Percentiles rank a stretch among this genome's conserved stretches.
These are phyloP conservation scores for Diaporthe amygdali DNA, from an alignment of 2,329 filamentous ascomycete genomes.

Conservation along the genomic window DNA sequence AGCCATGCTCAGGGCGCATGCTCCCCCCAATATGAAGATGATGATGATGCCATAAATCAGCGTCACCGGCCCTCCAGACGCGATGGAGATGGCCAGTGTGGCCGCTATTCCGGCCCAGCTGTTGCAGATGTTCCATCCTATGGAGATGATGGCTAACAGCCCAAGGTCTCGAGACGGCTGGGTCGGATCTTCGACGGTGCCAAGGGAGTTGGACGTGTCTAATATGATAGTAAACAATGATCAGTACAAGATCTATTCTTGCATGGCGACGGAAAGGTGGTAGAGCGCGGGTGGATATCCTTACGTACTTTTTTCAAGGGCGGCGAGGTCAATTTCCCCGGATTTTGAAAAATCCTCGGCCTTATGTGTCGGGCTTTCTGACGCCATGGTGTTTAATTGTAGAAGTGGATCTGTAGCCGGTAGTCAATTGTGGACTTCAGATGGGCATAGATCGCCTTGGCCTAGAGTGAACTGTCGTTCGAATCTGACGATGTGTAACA, in stretches of 20 bases:
- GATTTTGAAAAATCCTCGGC: background rate
- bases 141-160: conserved; percentile 21
- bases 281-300: conserved; percentile 27
- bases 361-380: background rate
- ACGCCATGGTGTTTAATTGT: background rate
- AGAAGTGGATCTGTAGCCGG: background rate
- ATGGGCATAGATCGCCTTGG: background rate
- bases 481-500: background rate
- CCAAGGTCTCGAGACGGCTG: conserved; percentile 15
- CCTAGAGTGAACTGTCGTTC: background rate
- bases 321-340: background rate
- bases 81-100: conserved; percentile 29
- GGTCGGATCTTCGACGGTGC: conserved; percentile 5
- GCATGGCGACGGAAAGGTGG: background rate
- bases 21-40: conserved; percentile 32
- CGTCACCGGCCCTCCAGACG: conserved; percentile 23
- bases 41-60: conserved; percentile 37
- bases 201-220: conserved; percentile 16
- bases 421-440: background rate
- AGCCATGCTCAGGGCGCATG: conserved; percentile 37
- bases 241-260: background rate
- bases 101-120: conserved; percentile 33
- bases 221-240: background rate
- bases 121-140: conserved; percentile 31
- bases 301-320: conserved; percentile 30